A percentile compares a stretch with the other conserved stretches of the same genome.
phyloP scores from a whole-genome alignment of 257 asterid species.

The Capsicum pubescens region DNA sequence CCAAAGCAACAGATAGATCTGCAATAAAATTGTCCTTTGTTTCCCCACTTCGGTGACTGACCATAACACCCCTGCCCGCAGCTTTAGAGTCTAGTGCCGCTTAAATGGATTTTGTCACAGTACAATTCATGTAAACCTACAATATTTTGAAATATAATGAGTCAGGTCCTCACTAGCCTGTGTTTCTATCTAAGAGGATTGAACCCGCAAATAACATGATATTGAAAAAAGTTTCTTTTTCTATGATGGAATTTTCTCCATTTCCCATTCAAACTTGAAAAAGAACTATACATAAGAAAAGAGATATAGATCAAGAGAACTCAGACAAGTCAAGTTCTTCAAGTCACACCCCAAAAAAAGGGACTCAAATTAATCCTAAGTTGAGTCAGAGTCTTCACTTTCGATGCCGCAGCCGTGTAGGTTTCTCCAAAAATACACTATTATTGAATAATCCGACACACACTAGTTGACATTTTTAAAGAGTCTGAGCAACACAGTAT shows the following conservation, averaged over 20 bases:
- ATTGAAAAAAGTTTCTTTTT: not conserved
- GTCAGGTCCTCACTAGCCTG: not conserved
- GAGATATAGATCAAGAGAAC: not conserved
- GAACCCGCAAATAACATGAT: not conserved
- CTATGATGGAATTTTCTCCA: not conserved
- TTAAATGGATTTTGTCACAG: slow-evolving; percentile 93
- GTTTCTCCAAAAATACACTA: no score
- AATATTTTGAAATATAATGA: slow-evolving; percentile 20
- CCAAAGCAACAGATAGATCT: slow-evolving; percentile 92
- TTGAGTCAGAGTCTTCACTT: no score
- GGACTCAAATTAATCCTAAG: not conserved
- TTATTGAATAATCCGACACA: no score
- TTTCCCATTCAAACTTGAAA: not conserved
- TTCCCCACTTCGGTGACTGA: slow-evolving; percentile 99
- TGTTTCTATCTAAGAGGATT: not conserved
- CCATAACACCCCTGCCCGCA: slow-evolving; percentile 99
- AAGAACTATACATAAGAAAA: not conserved
- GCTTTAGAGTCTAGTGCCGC: slow-evolving; percentile 98
- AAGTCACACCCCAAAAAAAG: not conserved
- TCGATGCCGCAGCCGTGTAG: no score
- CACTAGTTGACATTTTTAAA: no score
- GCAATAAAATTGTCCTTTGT: slow-evolving; percentile 98
- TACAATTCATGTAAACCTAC: slow-evolving; percentile 97
- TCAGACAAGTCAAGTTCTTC: slow-evolving; percentile 7
- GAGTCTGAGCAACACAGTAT: no score